Base-by-base conservation (phyloP, 106 monocot species). In the Platanthera guangdongensis region DNA sequence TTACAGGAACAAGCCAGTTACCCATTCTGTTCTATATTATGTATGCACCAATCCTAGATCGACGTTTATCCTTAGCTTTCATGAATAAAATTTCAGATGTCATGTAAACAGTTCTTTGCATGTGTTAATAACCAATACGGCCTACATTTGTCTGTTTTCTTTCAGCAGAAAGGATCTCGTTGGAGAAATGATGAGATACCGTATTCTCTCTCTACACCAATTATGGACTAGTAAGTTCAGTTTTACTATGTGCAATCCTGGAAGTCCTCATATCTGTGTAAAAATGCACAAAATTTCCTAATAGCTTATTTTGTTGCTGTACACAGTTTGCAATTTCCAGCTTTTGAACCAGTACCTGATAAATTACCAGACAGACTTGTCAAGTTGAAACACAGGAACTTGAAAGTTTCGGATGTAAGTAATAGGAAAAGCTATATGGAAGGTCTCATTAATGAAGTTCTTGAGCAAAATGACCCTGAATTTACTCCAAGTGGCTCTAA, bases 121-220 rank as follows among this genome's bases (percentile, higher is more conserved):
- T 5, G 52, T 14, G 57, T 50, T 73, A 52, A 51, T 21, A 13
- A 47, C 21, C 59, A 60, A 60, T 21, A 19, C 8, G n/a, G 47
- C 16, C 22, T 74, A 14, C 30, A 60, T 70, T 74, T 78, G 57
- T 75, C 11, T 51, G 53, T 70, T 82, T 18, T 68, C 57, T 80
- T 62, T 49, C 79, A 91, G 96, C 93, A 86, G 78, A 97, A 86
- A 74, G 83, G 78, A 71, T 52, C 74, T 57, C 85, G 73, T 54
- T 80, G 74, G 82, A 93, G 72, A 84, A 97, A 89, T 83, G 89
- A 81, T 74, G 80, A 84, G 84, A 84, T 85, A 10, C 80, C 80
- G 9, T 83, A 83, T 28, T 83, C 93, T 71, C 79, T 89, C 57
- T 77, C 83, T 57, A 55, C 76, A 64, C 83, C 84, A 6, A 75